Evolutionary conservation across 208 protist genomes (phyloP), one percentile per base, ranked within the genome.

Genomic region (Crithidia acanthocephali): DNA sequence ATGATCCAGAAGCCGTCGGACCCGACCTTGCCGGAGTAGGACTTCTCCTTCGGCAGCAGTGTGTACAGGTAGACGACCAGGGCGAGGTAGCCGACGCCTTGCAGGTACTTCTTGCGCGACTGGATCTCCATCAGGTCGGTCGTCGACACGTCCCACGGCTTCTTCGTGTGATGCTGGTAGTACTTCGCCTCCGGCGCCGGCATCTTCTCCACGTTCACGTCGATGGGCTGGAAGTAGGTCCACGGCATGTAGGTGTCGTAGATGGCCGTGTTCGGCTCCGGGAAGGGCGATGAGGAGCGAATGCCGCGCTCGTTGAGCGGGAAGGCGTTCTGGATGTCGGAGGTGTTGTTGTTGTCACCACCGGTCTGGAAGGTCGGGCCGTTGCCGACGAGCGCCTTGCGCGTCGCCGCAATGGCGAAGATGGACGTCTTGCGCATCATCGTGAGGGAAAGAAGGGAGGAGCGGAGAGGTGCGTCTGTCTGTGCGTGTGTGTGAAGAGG

Each of bases 41-140:
- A 93, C 86, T 96, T 96, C 83, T 96, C 92, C 83, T 96, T 96
- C 15, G 92, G 92, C 87, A 96, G 89, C 57, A 96, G 72, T 76
- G 94, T 95, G 86, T 95, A 95, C 27, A 93, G 60, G 77, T 86
- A 93, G 25, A 94, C 78, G 55, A 87, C 68, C 48, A 82, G 77
- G 53, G 84, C 18, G 30, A 91, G 67, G 74, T 93, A 96, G 25
- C 80, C 80, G 78, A 85, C 82, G 2, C 85, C 79, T 76, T 95
- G 89, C 62, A 96, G 78, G 73, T 94, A 95, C 85, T 91, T 94
- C 75, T 90, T 88, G 61, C 92, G 89, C 23, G 87, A 93, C 73
- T 92, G 83, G 51, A 96, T 96, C 77, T 96, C 92, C 44, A 93
- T 86, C 53, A 95, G 68, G 77, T 96, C 88, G 20, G 92, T 94